Base-by-base conservation (phyloP, 2,329 filamentous ascomycete species). In the Fusarium sulawesiense region DNA sequence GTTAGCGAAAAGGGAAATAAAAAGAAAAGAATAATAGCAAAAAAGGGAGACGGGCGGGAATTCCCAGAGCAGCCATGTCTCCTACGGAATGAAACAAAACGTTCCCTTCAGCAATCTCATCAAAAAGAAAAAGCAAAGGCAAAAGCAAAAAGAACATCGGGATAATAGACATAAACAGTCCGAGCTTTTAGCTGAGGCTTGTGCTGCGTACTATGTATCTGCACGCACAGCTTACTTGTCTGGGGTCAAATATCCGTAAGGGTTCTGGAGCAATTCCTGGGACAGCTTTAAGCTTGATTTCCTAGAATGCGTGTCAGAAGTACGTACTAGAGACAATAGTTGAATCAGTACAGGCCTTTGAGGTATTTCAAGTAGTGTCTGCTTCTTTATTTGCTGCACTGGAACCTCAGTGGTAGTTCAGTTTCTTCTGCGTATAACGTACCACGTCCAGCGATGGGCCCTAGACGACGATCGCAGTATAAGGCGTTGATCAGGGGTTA, bases 391-490 rank as follows among this genome's bases (percentile, higher is more conserved):
- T 2, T 20, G 16, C 34, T 21, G 34, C 49, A 34, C 49, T 53
- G 25, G 37, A 53, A 53, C 49, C 27, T 34, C 21, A 27, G n/a
- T 23, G 34, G 34, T 37, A 37, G 20, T 34, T 21, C 6, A 37
- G 21, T 37, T 40, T 32, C n/a, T 23, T 23, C 10, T 7, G 10
- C 18, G 49, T 53, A 53, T 10, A 41, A 20, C 49, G 34, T 42
- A 29, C 32, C 37, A 34, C 49, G 23, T 21, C 49, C 49, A 42
- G 41, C 55, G 48, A 66, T 54, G 50, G 54, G 49, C 44, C 71
- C 71, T 64, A 45, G 72, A 25, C 60, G 69, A 71, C 61, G 69
- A 74, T 74, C 72, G 50, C 61, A 51, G 60, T 57, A 41, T 53
- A 63, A 53, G 56, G 66, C 32, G 51, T 49, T 51, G 42, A 42